Conservation (phyloP, 2,329 filamentous ascomycete genomes). For the Stemphylium beticola region DNA sequence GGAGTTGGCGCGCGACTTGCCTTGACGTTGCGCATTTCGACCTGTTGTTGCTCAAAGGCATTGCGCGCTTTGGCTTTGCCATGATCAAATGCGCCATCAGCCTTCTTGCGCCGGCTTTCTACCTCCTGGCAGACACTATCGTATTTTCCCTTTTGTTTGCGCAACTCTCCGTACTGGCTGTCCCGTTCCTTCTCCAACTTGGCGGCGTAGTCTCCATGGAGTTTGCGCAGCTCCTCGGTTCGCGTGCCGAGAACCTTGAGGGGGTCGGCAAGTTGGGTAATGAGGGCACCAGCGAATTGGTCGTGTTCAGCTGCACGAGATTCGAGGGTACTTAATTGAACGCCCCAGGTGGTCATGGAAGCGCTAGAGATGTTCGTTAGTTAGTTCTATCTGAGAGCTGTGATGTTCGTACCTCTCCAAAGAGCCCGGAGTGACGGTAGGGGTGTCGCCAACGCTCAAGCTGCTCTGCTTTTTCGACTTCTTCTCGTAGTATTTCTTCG, state of each 20-base stretch:
- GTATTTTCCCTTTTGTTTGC: slow-evolving; percentile 92
- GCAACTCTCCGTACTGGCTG: slow-evolving; percentile 78
- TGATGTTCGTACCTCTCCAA: slow-evolving; percentile 73
- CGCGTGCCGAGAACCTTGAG: slow-evolving; percentile 74
- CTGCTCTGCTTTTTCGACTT: slow-evolving; percentile 88
- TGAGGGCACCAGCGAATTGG: slow-evolving; percentile 76
- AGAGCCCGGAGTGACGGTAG: slow-evolving; percentile 90
- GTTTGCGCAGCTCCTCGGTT: slow-evolving; percentile 92
- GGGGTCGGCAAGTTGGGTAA: slow-evolving; percentile 83
- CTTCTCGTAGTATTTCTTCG: slow-evolving; percentile 97
- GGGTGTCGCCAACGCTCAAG: slow-evolving; percentile 91
- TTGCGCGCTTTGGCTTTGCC: slow-evolving; percentile 86
- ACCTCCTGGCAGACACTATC: slow-evolving; percentile 93
- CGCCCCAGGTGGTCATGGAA: slow-evolving; percentile 95
- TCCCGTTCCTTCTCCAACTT: slow-evolving; percentile 93
- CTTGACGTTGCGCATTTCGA: slow-evolving; percentile 97
- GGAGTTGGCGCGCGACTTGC: slow-evolving; percentile 21
- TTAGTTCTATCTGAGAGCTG: not conserved
- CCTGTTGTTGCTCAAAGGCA: slow-evolving; percentile 88
- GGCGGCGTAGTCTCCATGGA: slow-evolving; percentile 83
- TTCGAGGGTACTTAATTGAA: slow-evolving; percentile 89
- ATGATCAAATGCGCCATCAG: slow-evolving; percentile 87
- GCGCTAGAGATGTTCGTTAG: slow-evolving; percentile 63
- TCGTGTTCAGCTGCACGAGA: slow-evolving; percentile 88
- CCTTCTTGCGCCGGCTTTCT: slow-evolving; percentile 92